phyloP scores from a whole-genome alignment of 2,329 filamentous ascomycete species.

The Penicillium sp. region DNA sequence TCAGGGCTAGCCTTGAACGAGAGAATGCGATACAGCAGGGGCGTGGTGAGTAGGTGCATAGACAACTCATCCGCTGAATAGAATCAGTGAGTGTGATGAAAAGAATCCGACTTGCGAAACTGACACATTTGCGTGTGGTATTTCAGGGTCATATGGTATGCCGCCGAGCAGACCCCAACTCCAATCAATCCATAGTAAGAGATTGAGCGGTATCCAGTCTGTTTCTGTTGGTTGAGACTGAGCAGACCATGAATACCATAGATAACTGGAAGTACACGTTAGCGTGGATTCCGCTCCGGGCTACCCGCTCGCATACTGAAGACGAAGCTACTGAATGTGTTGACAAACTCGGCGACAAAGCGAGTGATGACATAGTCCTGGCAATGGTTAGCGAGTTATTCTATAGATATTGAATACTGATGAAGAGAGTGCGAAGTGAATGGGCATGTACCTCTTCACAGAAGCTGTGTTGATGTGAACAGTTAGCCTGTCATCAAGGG shows the following conservation, averaged over 20 bases:
- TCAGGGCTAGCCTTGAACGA: constrained; percentile 28
- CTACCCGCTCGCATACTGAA: constrained; percentile 25
- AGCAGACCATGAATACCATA: constrained; percentile 40
- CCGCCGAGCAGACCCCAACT: constrained; percentile 27
- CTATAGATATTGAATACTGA: no score
- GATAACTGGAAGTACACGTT: constrained; percentile 23
- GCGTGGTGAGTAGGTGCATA: constrained; percentile 43
- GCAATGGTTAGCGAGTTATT: background rate
- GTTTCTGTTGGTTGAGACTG: constrained; percentile 18
- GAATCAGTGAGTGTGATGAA: background rate
- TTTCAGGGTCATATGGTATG: constrained; percentile 31
- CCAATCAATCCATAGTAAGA: constrained; percentile 39
- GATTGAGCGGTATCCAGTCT: constrained; percentile 27
- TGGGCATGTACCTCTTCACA: constrained; percentile 26
- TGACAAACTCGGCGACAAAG: constrained; percentile 44
- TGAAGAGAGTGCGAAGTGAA: no score
- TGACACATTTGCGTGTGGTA: constrained; percentile 33
- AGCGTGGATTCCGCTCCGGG: background rate
- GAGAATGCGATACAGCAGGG: constrained; percentile 40
- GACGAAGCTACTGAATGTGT: constrained; percentile 41
- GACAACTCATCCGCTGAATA: constrained; percentile 37
- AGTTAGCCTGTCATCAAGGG: background rate
- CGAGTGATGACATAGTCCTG: constrained; percentile 41
- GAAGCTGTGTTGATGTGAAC: constrained; percentile 16
- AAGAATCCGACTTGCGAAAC: background rate